Evolutionary conservation across 2,329 filamentous ascomycete species (phyloP), one percentile per base, ranked within the genome.

Genomic region (Aspergillus ustus): DNA sequence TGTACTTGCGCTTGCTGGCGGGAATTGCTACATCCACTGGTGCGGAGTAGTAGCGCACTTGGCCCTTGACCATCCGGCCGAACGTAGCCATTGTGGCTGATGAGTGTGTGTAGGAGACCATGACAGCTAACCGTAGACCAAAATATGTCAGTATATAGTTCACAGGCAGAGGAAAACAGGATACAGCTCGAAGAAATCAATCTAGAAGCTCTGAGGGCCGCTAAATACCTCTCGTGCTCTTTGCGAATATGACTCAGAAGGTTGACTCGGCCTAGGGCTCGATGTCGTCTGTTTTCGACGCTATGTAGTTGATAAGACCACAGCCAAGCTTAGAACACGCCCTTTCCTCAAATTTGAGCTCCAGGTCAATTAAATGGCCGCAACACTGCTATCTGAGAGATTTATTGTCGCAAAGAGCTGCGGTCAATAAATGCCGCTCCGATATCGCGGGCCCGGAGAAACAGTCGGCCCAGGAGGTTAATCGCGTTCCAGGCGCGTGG

Each of bases 1-100:
- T 87, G 78, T 96, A 97, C 78, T 96, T 96, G 77, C 89, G 86
- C 82, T 98, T 99, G 62, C 90, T 86, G 17, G 86, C 84, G 1
- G 93, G 93, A 61, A 96, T 84, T 46, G 78, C 75, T 65, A 75
- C 75, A 64, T 82, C 80, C 44, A 81, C 61, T 5, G 79, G 78
- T 45, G 80, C 78, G 56, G 80, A 81, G 69, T 82, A 82, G 62
- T 71, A 69, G 60, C 79, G 74, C 58, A 78, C 70, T 59, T 80
- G 78, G 65, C 74, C 72, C 64, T 75, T 76, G 57, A 72, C 64
- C 71, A 76, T 74, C 50, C 74, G 69, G 57, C 72, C 67, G 65
- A 77, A 73, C 56, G 70, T 65, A 61, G 72, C 73, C 73, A 76
- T 73, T 58, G 70, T 66, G 66, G 72, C 65, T 55, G 68, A 63